A percentile compares a stretch with the other conserved stretches of the same genome.
These are phyloP conservation scores for Lactarius sp. DNA, from an alignment of 768 basidiomycete species.

Conservation along the genomic window DNA sequence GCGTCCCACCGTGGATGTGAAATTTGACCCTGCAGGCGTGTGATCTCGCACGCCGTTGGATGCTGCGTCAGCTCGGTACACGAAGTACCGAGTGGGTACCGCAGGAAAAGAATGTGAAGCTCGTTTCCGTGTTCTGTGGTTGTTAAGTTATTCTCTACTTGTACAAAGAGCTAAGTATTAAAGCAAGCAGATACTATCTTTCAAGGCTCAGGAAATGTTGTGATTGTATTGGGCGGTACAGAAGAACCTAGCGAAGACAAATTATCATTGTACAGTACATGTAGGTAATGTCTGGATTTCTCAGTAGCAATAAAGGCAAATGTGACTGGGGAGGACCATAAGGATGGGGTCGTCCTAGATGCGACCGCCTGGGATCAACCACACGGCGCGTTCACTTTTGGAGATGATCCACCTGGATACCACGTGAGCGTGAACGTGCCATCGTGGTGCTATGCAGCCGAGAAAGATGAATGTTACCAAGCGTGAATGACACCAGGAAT, in stretches of 20 bases:
- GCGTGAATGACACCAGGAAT: constrained; percentile 43
- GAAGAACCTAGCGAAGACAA: background rate
- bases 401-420: constrained; percentile 33
- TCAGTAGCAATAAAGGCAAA: background rate
- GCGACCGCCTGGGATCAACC: background rate
- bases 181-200: background rate
- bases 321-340: background rate
- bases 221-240: background rate
- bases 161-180: background rate
- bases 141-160: background rate
- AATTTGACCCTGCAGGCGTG: background rate
- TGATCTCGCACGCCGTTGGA: background rate
- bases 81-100: background rate
- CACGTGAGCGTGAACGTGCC: background rate
- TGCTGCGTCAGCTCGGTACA: background rate
- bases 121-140: background rate
- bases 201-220: background rate
- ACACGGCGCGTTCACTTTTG: constrained; percentile 28
- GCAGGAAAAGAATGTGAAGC: background rate
- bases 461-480: constrained; percentile 34
- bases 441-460: no score
- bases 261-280: background rate
- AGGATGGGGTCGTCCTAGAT: background rate
- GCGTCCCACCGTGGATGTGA: background rate
- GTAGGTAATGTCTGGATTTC: background rate